Evolutionary conservation across 2,329 filamentous ascomycete species (phyloP).

Genomic region (Cytospora paraplurivora): DNA sequence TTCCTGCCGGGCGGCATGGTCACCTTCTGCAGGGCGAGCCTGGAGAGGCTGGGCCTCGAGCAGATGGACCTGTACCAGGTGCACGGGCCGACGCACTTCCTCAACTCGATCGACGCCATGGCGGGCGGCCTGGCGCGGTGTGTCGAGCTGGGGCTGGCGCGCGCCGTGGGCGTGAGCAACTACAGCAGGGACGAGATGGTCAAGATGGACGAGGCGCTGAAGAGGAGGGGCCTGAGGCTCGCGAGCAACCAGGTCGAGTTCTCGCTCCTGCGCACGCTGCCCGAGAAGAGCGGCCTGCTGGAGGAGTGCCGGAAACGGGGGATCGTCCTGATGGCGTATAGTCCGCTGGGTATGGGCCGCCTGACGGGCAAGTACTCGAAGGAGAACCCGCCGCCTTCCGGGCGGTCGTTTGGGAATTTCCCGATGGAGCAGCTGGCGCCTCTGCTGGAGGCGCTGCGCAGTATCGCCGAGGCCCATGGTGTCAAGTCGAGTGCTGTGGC

Average conservation of each 20-base stretch:
- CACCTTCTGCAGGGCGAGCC: conserved; percentile 40
- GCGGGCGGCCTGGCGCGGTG: conserved; percentile 46
- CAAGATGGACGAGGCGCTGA: conserved; percentile 44
- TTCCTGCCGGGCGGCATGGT: conserved; percentile 37
- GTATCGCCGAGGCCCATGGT: conserved; percentile 40
- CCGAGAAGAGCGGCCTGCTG: conserved; percentile 44
- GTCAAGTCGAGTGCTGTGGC: conserved; percentile 43
- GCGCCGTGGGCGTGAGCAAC: conserved; percentile 47
- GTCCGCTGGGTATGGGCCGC: conserved; percentile 43
- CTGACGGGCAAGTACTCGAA: conserved; percentile 44
- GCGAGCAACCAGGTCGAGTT: conserved; percentile 49
- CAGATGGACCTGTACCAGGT: conserved; percentile 40
- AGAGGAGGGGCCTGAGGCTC: conserved; percentile 42
- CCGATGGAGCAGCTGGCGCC: conserved; percentile 47
- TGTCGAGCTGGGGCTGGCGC: conserved; percentile 44
- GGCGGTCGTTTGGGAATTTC: conserved; percentile 45
- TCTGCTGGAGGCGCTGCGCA: conserved; percentile 39
- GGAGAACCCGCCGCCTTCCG: conserved; percentile 41
- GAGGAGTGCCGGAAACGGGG: conserved; percentile 43
- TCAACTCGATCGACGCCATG: conserved; percentile 41
- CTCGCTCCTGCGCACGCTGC: conserved; percentile 44
- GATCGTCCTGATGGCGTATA: conserved; percentile 47
- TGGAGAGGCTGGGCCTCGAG: conserved; percentile 43
- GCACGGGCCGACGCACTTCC: conserved; percentile 46
- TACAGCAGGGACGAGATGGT: conserved; percentile 46